A percentile compares a stretch with the other conserved stretches of the same genome.
phyloP scores from a whole-genome alignment of 129 eudicot species.

The Oenanthe sinensis region DNA sequence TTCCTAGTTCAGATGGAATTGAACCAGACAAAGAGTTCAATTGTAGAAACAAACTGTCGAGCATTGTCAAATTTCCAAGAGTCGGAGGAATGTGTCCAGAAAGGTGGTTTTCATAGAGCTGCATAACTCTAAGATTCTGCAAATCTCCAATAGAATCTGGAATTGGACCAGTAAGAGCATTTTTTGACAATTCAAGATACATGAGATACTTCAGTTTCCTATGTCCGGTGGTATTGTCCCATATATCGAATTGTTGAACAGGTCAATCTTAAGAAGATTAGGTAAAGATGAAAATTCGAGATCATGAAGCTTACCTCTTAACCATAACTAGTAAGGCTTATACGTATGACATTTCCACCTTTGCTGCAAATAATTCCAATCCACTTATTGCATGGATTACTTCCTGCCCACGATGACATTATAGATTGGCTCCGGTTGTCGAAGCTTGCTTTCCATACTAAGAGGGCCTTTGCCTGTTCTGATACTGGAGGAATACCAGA shows the following conservation, averaged over 20 bases:
- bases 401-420: neutral
- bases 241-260: neutral
- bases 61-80: conserved; percentile 6
- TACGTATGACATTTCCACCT: neutral
- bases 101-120: neutral
- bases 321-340: neutral
- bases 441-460: neutral
- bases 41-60: neutral
- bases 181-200: neutral
- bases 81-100: conserved; percentile 4
- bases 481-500: neutral
- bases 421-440: neutral
- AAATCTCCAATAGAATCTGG: conserved; percentile 2
- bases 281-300: neutral
- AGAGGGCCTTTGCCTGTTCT: neutral
- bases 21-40: conserved; percentile 1
- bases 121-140: neutral
- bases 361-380: neutral
- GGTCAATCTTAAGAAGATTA: neutral
- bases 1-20: neutral
- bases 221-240: neutral
- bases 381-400: neutral
- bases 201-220: neutral
- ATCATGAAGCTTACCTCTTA: neutral
- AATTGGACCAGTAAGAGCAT: neutral